A percentile compares a stretch with the other conserved stretches of the same genome.
These are phyloP conservation scores for Fraxinus baroniana DNA, from an alignment of 305 asterid genomes.

Conservation along the genomic window DNA sequence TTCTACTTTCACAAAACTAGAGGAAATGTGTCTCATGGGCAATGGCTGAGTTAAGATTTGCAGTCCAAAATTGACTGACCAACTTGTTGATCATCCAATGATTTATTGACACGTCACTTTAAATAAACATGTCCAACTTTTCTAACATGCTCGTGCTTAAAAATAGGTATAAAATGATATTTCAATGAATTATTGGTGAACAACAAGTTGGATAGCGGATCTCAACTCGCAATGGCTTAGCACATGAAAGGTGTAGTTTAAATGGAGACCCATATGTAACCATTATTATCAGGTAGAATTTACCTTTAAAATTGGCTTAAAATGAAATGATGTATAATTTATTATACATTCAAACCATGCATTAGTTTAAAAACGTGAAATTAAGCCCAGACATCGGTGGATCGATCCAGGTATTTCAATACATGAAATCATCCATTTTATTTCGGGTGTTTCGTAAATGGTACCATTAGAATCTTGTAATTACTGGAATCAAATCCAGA, in stretches of 20 bases:
- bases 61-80: neutral
- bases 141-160: neutral
- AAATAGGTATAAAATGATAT: neutral
- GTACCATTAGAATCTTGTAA: neutral
- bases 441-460: neutral
- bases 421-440: neutral
- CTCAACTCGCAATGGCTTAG: neutral
- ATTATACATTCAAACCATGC: neutral
- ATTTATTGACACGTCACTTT: neutral
- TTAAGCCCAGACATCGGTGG: neutral
- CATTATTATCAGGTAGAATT: neutral
- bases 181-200: neutral
- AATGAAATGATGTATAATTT: neutral
- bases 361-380: neutral
- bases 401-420: neutral
- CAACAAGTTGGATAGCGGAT: neutral
- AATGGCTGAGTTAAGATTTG: neutral
- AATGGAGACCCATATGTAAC: neutral
- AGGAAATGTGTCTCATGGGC: neutral
- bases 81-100: neutral
- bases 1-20: neutral
- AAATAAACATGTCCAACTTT: neutral
- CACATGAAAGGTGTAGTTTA: neutral
- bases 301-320: neutral
- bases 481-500: neutral